Percentiles rank a stretch among this genome's conserved stretches.
These are phyloP conservation scores for Entoloma clypeatum DNA, from an alignment of 1,284 basidiomycete genomes.

Conservation along the genomic window DNA sequence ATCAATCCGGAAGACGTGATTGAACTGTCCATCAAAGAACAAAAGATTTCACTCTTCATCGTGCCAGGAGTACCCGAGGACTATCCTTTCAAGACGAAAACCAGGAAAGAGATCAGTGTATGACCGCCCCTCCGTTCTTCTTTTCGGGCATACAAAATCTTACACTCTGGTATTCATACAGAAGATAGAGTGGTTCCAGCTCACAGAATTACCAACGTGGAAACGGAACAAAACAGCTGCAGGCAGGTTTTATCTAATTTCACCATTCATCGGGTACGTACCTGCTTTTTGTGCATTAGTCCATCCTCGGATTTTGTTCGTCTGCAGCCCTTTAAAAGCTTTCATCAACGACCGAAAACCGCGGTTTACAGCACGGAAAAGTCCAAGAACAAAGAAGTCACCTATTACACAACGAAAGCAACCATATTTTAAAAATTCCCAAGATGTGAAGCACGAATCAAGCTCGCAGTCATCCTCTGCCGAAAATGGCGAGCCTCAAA, in stretches of 20 bases:
- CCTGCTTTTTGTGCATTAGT: conserved; percentile 3
- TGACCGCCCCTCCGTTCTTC: conserved; percentile 31
- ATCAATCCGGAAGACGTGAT: conserved; percentile 74
- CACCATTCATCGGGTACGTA: conserved; percentile 87
- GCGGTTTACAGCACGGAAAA: conserved; percentile 30
- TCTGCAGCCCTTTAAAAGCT: conserved; percentile 55
- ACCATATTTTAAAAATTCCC: conserved; percentile 20
- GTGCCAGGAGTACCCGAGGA: conserved; percentile 89
- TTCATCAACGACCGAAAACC: conserved; percentile 59
- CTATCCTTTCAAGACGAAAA: conserved; percentile 89
- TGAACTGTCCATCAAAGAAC: conserved; percentile 86
- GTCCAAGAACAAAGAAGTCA: conserved; percentile 25
- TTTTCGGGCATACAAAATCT: conserved; percentile 15
- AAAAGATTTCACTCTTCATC: conserved; percentile 88
- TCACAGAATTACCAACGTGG: conserved; percentile 93
- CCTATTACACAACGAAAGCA: conserved; percentile 19
- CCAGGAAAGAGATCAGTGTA: conserved; percentile 98
- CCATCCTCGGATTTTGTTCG: conserved; percentile 6
- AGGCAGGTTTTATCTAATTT: conserved; percentile 93
- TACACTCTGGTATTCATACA: conserved; percentile 32
- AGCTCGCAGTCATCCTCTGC: conserved; percentile 63
- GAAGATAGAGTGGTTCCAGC: conserved; percentile 96
- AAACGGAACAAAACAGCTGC: conserved; percentile 70
- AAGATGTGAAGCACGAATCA: conserved; percentile 48
- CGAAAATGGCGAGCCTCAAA: conserved; percentile 58